Percentiles rank a stretch among this genome's conserved stretches.
phyloP scores from a whole-genome alignment of 108 stramenopile genomes.

The Nannochloropsis gaditana region DNA sequence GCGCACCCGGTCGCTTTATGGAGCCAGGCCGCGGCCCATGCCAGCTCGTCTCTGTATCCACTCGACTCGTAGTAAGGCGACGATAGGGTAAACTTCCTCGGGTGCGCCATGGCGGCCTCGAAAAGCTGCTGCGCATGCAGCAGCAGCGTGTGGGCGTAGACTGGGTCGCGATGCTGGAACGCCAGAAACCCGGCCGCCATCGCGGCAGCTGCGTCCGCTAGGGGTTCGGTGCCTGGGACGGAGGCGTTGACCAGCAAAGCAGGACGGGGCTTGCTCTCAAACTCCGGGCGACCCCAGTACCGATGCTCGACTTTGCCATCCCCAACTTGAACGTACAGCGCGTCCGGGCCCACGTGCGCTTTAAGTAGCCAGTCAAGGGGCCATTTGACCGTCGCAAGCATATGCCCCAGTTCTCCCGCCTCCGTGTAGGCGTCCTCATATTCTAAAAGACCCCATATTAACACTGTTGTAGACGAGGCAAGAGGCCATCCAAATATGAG shows the following conservation, averaged over 20 bases:
- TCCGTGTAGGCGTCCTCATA: constrained; percentile 18
- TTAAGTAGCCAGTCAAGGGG: background rate
- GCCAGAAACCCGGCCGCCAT: background rate
- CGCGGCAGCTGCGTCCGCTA: background rate
- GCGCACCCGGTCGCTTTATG: background rate
- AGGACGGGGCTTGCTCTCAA: background rate
- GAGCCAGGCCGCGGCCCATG: background rate
- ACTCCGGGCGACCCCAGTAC: background rate
- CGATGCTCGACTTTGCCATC: background rate
- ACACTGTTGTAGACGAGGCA: background rate
- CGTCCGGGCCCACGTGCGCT: background rate
- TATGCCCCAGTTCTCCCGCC: background rate
- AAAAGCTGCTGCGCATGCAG: background rate
- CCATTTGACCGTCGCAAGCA: background rate
- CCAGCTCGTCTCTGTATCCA: background rate
- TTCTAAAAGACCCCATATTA: constrained; percentile 16
- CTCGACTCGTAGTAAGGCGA: background rate
- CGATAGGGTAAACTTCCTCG: background rate
- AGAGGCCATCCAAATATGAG: constrained; percentile 8
- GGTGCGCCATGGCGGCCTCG: background rate
- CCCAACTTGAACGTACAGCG: background rate
- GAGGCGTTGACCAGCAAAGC: background rate
- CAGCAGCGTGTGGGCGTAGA: background rate
- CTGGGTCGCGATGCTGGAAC: constrained; percentile 5
- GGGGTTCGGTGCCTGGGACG: background rate